phyloP scores from a whole-genome alignment of 805 yeast genomes.

The Saccharomycopsis synnaedendra region DNA sequence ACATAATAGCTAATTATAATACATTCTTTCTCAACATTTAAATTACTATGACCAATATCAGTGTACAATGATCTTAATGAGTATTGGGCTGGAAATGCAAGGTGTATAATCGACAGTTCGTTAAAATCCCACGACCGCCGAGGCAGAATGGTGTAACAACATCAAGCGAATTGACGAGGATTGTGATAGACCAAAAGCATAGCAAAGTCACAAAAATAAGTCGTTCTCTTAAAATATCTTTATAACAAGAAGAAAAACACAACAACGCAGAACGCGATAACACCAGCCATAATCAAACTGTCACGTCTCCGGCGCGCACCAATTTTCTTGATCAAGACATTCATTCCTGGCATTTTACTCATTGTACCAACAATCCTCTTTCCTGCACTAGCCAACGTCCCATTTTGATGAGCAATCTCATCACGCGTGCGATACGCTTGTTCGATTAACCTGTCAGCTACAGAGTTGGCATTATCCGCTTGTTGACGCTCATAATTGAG shows the following conservation, averaged over 20 bases:
- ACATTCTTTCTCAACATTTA: no score
- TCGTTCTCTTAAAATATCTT: no score
- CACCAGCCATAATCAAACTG: slow-evolving; percentile 65
- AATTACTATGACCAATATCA: no score
- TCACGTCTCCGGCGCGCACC: slow-evolving; percentile 86
- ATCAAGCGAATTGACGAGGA: no score
- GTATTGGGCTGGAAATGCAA: no score
- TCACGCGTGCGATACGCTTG: slow-evolving; percentile 89
- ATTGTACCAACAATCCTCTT: slow-evolving; percentile 49
- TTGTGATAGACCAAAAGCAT: no score
- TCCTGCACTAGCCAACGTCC: slow-evolving; percentile 50
- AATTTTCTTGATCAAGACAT: slow-evolving; percentile 62
- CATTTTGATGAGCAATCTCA: slow-evolving; percentile 65
- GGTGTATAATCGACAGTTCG: no score
- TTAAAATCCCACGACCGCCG: no score
- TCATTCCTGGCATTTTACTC: slow-evolving; percentile 72
- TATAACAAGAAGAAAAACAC: slow-evolving; percentile 34
- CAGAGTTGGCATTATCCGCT: slow-evolving; percentile 56
- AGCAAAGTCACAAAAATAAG: no score
- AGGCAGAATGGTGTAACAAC: no score
- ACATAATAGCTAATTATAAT: no score
- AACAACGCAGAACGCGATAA: slow-evolving; percentile 65
- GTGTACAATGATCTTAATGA: no score
- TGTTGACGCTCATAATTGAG: slow-evolving; percentile 67
- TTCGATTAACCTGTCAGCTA: slow-evolving; percentile 71